These are phyloP conservation scores for Clonostachys rosea DNA, from an alignment of 2,329 filamentous ascomycete species.

Conservation along the genomic window DNA sequence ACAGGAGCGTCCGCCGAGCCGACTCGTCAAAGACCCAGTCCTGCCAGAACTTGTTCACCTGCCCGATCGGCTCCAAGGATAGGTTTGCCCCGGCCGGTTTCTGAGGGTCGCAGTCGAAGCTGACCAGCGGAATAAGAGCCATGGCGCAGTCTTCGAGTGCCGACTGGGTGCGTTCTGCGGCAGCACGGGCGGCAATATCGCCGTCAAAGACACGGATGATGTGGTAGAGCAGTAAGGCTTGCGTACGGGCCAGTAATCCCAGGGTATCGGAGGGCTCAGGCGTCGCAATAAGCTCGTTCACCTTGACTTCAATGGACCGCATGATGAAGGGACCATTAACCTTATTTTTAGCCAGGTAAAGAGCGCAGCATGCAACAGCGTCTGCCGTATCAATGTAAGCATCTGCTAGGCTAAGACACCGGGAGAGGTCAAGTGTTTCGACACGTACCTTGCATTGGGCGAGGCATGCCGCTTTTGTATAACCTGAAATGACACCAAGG, in stretches of 20 bases:
- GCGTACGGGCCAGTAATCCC: constrained; percentile 32
- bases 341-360: constrained; percentile 44
- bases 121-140: constrained; percentile 21
- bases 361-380: constrained; percentile 44
- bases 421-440: not conserved
- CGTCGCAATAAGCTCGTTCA: constrained; percentile 32
- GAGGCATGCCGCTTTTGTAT: constrained; percentile 46
- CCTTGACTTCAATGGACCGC: constrained; percentile 37
- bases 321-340: constrained; percentile 42
- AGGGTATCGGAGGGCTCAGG: constrained; percentile 18
- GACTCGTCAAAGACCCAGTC: constrained; percentile 50
- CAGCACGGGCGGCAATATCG: constrained; percentile 32
- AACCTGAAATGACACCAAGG: constrained; percentile 50
- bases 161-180: constrained; percentile 25
- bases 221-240: constrained; percentile 44
- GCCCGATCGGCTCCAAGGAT: constrained; percentile 26
- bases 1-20: constrained; percentile 42
- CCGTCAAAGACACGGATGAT: constrained; percentile 46
- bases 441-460: constrained; percentile 38
- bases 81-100: constrained; percentile 9
- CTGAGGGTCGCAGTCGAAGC: constrained; percentile 13
- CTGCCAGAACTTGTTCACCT: constrained; percentile 39
- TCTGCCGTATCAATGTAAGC: constrained; percentile 23
- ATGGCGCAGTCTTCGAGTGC: constrained; percentile 24
- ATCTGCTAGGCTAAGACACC: not conserved